A percentile compares a stretch with the other conserved stretches of the same genome.
phyloP scores from a whole-genome alignment of 2,329 filamentous ascomycete genomes.

The Colletotrichum ledebouriae region DNA sequence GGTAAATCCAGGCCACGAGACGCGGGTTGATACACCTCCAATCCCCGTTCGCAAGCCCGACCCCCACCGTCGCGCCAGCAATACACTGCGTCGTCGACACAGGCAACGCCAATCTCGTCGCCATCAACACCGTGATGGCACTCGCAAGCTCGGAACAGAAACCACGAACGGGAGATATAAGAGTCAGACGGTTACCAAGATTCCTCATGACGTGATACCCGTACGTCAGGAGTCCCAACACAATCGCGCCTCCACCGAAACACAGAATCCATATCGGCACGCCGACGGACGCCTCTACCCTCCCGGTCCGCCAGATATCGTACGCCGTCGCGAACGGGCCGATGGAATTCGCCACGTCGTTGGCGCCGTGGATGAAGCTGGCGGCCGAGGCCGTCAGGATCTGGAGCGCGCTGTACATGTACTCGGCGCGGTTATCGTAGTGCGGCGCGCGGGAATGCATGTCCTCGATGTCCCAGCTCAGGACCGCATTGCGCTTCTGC shows the following conservation, averaged over 20 bases:
- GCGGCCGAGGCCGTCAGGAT: constrained; percentile 66
- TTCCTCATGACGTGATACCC: constrained; percentile 74
- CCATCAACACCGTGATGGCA: constrained; percentile 66
- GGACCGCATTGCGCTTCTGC: constrained; percentile 61
- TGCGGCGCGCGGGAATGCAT: constrained; percentile 63
- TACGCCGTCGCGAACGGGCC: constrained; percentile 67
- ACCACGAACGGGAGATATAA: constrained; percentile 66
- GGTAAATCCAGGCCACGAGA: constrained; percentile 61
- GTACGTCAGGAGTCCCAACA: constrained; percentile 71
- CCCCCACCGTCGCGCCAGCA: constrained; percentile 64
- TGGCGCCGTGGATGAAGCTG: constrained; percentile 69
- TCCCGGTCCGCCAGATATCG: constrained; percentile 61
- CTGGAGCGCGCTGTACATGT: constrained; percentile 63
- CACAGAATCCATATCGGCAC: constrained; percentile 65
- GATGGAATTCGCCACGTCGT: constrained; percentile 67
- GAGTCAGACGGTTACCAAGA: constrained; percentile 67
- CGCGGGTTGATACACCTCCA: constrained; percentile 63
- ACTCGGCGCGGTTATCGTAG: constrained; percentile 67
- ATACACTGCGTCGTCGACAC: constrained; percentile 66
- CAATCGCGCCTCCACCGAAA: constrained; percentile 62
- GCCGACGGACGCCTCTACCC: constrained; percentile 51
- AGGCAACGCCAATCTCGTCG: constrained; percentile 64
- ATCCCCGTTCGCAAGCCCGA: constrained; percentile 65
- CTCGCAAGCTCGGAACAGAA: constrained; percentile 61
- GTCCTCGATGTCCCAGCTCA: constrained; percentile 61